These are phyloP conservation scores for Ottelia alismoides DNA, from an alignment of 106 monocot genomes.

Conservation along the genomic window DNA sequence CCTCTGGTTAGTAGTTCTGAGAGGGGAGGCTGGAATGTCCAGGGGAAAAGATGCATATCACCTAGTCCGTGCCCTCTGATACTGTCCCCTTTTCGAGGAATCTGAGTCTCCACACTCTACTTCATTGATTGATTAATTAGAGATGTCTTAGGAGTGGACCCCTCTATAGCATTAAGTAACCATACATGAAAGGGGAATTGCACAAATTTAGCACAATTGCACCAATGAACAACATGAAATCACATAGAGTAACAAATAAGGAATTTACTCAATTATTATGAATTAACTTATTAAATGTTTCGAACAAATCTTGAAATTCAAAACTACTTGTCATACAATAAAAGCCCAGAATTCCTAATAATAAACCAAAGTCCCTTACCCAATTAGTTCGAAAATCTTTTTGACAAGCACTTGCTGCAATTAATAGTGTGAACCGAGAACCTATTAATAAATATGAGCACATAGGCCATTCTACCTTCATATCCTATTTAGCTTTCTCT, in stretches of 20 bases:
- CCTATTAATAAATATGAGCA: no score
- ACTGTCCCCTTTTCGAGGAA: no score
- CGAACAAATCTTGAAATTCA: conserved; percentile 2
- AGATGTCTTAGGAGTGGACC: conserved; percentile 7
- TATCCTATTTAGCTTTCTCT: no score
- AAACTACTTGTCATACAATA: conserved; percentile 9
- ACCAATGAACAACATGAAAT: not conserved
- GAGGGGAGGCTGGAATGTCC: no score
- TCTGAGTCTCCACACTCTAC: no score
- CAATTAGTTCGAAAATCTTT: not conserved
- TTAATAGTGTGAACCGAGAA: no score
- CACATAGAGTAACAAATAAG: conserved; percentile 7
- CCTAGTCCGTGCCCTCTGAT: no score
- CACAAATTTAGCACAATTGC: conserved; percentile 5
- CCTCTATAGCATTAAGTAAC: conserved; percentile 7
- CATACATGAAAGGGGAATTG: conserved; percentile 9
- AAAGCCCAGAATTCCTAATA: conserved; percentile 1
- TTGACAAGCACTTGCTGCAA: not conserved
- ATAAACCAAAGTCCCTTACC: not conserved
- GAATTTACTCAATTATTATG: conserved; percentile 5
- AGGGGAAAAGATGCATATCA: no score
- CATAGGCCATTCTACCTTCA: no score
- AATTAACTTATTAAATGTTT: conserved; percentile 12
- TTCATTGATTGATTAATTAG: no score
- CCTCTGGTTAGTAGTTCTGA: no score